These are phyloP conservation scores for Ramalina peruviana DNA, from an alignment of 495 filamentous ascomycete genomes.

Conservation along the genomic window DNA sequence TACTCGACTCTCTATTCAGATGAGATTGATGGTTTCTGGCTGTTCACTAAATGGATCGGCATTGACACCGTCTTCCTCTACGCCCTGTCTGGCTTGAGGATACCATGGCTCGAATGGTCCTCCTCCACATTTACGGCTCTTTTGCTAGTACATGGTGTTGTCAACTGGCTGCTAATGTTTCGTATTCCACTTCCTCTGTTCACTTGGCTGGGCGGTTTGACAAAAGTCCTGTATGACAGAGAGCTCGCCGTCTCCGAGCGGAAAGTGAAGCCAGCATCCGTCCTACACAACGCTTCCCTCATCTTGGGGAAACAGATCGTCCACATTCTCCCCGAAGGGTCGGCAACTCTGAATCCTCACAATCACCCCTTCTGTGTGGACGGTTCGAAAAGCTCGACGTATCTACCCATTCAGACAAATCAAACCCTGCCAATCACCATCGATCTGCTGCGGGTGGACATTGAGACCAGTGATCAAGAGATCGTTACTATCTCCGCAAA, in stretches of 20 bases:
- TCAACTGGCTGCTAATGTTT: slow-evolving; percentile 83
- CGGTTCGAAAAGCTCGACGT: slow-evolving; percentile 37
- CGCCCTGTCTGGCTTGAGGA: slow-evolving; percentile 65
- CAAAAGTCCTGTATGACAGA: slow-evolving; percentile 70
- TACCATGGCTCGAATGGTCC: slow-evolving; percentile 91
- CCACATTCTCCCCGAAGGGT: slow-evolving; percentile 91
- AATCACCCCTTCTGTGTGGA: slow-evolving; percentile 64
- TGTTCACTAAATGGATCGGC: slow-evolving; percentile 84
- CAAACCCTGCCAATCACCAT: slow-evolving; percentile 77
- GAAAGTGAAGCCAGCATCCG: slow-evolving; percentile 70
- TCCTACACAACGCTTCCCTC: slow-evolving; percentile 79
- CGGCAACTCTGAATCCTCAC: slow-evolving; percentile 75
- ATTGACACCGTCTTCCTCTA: slow-evolving; percentile 78
- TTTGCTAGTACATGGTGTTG: slow-evolving; percentile 52
- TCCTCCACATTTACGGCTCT: slow-evolving; percentile 50
- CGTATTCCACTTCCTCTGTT: slow-evolving; percentile 62
- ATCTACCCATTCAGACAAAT: slow-evolving; percentile 82
- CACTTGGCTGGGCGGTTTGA: slow-evolving; percentile 49
- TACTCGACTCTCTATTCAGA: slow-evolving; percentile 59
- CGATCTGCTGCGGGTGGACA: slow-evolving; percentile 70
- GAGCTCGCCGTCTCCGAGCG: slow-evolving; percentile 83
- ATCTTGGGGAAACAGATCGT: slow-evolving; percentile 93
- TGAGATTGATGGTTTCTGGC: slow-evolving; percentile 64
- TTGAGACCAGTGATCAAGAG: slow-evolving; percentile 66
- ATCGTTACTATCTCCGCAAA: slow-evolving; percentile 56